Conservation (phyloP, 371 early-diverging fungal genomes). For the Zychaea mexicana region DNA sequence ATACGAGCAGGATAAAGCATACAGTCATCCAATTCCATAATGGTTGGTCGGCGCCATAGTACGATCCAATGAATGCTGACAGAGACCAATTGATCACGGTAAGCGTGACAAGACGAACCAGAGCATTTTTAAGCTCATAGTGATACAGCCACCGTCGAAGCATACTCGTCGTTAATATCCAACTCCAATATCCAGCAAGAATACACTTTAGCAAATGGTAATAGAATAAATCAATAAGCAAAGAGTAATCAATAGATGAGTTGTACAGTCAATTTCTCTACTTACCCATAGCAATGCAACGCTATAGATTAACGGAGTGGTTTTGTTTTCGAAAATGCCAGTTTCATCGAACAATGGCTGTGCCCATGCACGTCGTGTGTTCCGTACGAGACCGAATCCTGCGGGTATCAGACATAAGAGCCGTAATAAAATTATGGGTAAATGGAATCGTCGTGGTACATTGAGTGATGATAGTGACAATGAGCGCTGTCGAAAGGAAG, state of each 20-base stretch:
- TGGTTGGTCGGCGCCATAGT: conserved; percentile 60
- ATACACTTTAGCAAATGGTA: conserved; percentile 40
- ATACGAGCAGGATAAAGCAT: conserved; percentile 47
- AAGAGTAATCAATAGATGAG: background rate
- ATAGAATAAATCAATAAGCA: background rate
- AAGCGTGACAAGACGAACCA: conserved; percentile 63
- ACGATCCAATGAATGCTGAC: conserved; percentile 52
- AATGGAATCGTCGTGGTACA: conserved; percentile 44
- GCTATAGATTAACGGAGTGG: conserved; percentile 56
- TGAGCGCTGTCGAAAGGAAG: conserved; percentile 35
- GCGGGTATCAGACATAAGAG: conserved; percentile 52
- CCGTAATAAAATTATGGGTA: conserved; percentile 43
- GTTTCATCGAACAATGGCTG: conserved; percentile 42
- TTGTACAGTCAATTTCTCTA: background rate
- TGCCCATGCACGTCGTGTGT: conserved; percentile 38
- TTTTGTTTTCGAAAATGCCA: conserved; percentile 53
- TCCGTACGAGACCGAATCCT: conserved; percentile 46
- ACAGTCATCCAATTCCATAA: conserved; percentile 67
- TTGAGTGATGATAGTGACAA: conserved; percentile 39
- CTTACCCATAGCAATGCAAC: conserved; percentile 66
- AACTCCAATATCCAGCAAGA: conserved; percentile 64
- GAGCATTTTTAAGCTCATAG: conserved; percentile 60
- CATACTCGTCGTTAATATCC: conserved; percentile 61
- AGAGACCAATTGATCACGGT: conserved; percentile 64
- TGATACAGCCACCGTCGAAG: conserved; percentile 61